Base-by-base conservation (phyloP, 1,139 yeast species). In the Kluyveromyces sp. region DNA sequence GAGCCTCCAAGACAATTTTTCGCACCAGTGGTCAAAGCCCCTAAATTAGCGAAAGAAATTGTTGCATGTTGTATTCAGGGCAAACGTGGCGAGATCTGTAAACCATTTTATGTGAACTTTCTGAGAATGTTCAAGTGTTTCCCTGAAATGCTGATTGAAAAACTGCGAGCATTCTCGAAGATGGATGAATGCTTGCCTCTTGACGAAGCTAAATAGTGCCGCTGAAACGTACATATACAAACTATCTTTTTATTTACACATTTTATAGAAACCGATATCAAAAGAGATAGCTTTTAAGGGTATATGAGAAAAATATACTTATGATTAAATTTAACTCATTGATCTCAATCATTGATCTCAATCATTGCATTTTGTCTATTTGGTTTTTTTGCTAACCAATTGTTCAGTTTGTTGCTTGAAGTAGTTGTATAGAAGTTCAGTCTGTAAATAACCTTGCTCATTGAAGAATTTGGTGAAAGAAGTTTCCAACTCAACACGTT, bases 71-170 rank as follows among this genome's bases (percentile, higher is more conserved):
- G 79, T 2, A 65, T 69, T 4, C 43, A 41, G 0, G 85, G 88
- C 1, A 70, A 71, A 46, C 62, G 72, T 34, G 90, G 90, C 0
- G 69, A 69, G 1, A 53, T 83, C 33, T 69, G 76, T 45, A 70
- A 63, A 39, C 92, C 94, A 0, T 59, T 79, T 2, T 84, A 84
- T 59, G 78, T 84, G 1, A 70, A 77, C 42, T 71, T 80, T 47
- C 68, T 82, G 28, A 81, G 85, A 1, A 39, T 73, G 0, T 58
- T 83, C 45, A 72, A 77, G 57, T 57, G 71, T 6, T 52, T 83
- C 48, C 94, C 94, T 0, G 68, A 69, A 50, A 48, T 61, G 10
- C 7, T 81, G 3, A 77, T 73, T 49, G 68, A 69, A 30, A 51
- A 67, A 25, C 69, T 75, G 37, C 66, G 92, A 49, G 62, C 69